phyloP scores from a whole-genome alignment of 2,329 filamentous ascomycete species.

The Xylariaceae sp. region DNA sequence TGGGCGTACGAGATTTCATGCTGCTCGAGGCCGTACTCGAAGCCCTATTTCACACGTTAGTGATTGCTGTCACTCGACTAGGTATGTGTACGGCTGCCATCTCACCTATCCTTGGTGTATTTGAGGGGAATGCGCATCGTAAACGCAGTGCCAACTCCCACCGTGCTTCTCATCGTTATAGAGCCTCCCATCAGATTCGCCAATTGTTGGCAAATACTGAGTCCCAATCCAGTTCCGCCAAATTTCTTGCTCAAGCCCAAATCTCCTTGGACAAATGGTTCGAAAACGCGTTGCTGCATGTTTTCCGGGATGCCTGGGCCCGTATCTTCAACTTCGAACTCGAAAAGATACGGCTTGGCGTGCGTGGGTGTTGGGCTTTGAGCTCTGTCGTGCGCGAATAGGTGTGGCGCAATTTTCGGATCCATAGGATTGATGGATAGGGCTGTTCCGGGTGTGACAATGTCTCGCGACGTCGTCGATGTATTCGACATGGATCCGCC shows the following conservation, averaged over 20 bases:
- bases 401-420: slow-evolving; percentile 46
- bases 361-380: slow-evolving; percentile 57
- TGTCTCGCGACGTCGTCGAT: slow-evolving; percentile 46
- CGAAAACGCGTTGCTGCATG: slow-evolving; percentile 80
- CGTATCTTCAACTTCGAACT: slow-evolving; percentile 85
- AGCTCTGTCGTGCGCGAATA: slow-evolving; percentile 51
- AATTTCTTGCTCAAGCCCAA: slow-evolving; percentile 84
- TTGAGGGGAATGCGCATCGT: slow-evolving; percentile 78
- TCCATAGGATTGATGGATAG: slow-evolving; percentile 62
- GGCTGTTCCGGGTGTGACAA: slow-evolving; percentile 43
- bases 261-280: slow-evolving; percentile 93
- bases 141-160: slow-evolving; percentile 75
- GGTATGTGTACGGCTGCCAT: slow-evolving; percentile 1
- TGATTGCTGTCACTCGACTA: not conserved
- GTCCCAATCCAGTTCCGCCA: slow-evolving; percentile 79
- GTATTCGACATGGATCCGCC: slow-evolving; percentile 47
- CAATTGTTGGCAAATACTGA: slow-evolving; percentile 87
- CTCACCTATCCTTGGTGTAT: slow-evolving; percentile 65
- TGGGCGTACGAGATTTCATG: slow-evolving; percentile 45
- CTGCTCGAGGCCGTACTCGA: slow-evolving; percentile 55
- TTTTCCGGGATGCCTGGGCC: slow-evolving; percentile 79
- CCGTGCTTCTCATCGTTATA: slow-evolving; percentile 66
- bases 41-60: slow-evolving; percentile 31
- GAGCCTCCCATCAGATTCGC: slow-evolving; percentile 77
- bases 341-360: slow-evolving; percentile 68